A percentile compares a stretch with the other conserved stretches of the same genome.
Conservation (phyloP, 2,329 filamentous ascomycete species). For the Cercospora sp. region DNA sequence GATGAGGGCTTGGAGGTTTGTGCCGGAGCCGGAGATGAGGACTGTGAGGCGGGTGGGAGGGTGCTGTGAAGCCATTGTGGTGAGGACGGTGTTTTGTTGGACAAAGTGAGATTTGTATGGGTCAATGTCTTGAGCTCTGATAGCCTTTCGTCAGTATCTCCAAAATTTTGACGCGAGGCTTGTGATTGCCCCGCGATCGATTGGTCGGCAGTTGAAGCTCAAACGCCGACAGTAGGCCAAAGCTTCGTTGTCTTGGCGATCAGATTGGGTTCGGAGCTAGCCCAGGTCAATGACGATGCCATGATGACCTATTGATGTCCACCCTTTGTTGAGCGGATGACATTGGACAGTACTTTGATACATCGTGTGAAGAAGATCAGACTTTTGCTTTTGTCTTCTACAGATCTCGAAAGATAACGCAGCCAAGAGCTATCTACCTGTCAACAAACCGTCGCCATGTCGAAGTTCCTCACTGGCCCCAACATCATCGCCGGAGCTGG, state of each 20-base stretch:
- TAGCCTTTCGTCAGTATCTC: not conserved
- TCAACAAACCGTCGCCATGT: conserved; percentile 24
- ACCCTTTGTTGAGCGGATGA: not conserved
- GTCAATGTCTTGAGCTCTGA: not conserved
- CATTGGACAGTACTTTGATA: conserved; percentile 2
- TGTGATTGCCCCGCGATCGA: not conserved
- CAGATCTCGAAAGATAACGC: conserved; percentile 2
- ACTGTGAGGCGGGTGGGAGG: conserved; percentile 34
- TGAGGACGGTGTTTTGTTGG: not conserved
- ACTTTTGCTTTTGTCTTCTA: conserved; percentile 2
- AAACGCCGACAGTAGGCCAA: not conserved
- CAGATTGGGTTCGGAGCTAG: conserved; percentile 1
- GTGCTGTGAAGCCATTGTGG: conserved; percentile 4
- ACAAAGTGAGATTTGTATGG: not conserved
- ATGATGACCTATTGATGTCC: not conserved
- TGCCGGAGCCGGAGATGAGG: conserved; percentile 68
- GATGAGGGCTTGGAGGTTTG: conserved; percentile 77
- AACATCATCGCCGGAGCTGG: conserved; percentile 36
- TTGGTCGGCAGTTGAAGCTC: not conserved
- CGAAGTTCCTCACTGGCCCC: conserved; percentile 28
- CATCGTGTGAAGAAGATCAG: not conserved
- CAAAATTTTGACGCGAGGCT: conserved; percentile 13
- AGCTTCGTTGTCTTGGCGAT: conserved; percentile 6
- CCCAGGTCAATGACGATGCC: conserved; percentile 7
- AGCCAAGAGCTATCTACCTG: not conserved